Evolutionary conservation across 495 filamentous ascomycete genomes (phyloP), one percentile per base, ranked within the genome.

Genomic region (Trichocladium antarcticum): DNA sequence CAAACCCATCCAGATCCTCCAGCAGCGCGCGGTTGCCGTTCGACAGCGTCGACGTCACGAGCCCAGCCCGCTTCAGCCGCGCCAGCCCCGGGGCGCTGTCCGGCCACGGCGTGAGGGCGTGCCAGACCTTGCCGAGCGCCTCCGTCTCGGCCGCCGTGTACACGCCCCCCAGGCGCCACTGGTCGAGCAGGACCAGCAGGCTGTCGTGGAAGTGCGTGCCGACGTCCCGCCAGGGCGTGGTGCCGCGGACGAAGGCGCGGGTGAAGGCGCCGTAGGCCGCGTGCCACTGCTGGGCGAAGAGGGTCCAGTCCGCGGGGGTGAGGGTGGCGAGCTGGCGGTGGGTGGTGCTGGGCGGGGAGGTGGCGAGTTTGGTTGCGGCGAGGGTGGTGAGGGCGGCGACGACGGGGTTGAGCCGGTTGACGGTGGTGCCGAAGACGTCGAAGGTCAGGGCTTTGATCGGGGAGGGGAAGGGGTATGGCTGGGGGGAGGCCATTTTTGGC

Each of bases 381-480:
- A 73, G 66, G 29, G 64, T 59, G 17, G 77, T 66, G 15, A 89
- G 68, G 24, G 74, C 73, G 12, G 68, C 58, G 19, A 68, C 74
- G 19, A 90, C 73, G 27, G 75, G 74, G 27, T 64, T 68, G 43
- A 84, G 76, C 81, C 83, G 86, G 68, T 85, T 71, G 21, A 89
- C 84, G 45, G 81, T 74, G 5, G 85, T 89, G 53, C 86, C 87
- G 67, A 90, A 90, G 57, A 84, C 71, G 58, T 76, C 74, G 50
- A 77, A 78, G 20, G 69, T 70, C n/a, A 78, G 56, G 14, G 68
- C 74, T 50, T 74, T 72, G 48, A 73, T 42, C 15, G 46, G 41
- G 17, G 28, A 15, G 16, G 42, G 14, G 22, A 40, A 34, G 19
- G 44, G 44, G 29, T 32, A 17, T 35, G 35, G 21, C n/a, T 17